These are phyloP conservation scores for Oryza meridionalis DNA, from an alignment of 176 grass and related monocot species.

Conservation along the genomic window DNA sequence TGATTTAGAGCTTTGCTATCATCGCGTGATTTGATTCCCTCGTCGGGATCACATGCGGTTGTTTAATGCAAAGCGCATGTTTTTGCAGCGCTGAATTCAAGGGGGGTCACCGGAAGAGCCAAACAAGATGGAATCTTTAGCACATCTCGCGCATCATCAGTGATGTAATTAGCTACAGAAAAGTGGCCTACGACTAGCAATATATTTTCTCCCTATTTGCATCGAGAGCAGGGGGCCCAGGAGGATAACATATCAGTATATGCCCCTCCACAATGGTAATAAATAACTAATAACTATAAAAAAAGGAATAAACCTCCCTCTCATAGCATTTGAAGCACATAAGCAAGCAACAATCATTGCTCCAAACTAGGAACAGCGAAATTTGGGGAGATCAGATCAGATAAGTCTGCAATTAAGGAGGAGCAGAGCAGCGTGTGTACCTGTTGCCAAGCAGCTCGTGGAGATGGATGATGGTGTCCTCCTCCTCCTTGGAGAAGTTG, in stretches of 20 bases:
- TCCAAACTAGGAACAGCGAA: neutral
- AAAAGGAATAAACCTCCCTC: neutral
- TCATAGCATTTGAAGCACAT: slow-evolving; percentile 29
- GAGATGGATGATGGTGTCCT: slow-evolving; percentile 73
- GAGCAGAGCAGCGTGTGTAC: slow-evolving; percentile 26
- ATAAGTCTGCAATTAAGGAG: neutral
- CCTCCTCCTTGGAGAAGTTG: slow-evolving; percentile 81
- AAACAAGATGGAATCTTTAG: slow-evolving; percentile 49
- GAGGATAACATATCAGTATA: slow-evolving; percentile 33
- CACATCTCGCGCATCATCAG: slow-evolving; percentile 46
- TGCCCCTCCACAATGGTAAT: neutral
- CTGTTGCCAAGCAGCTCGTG: slow-evolving; percentile 82
- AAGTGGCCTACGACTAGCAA: slow-evolving; percentile 34
- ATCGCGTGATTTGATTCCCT: slow-evolving; percentile 47
- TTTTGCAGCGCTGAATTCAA: slow-evolving; percentile 43
- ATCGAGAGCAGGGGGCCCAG: slow-evolving; percentile 27
- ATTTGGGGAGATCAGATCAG: too few relatives aligned
- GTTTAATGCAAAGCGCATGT: slow-evolving; percentile 21
- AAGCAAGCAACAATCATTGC: slow-evolving; percentile 41
- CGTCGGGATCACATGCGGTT: neutral
- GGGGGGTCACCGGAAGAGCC: slow-evolving; percentile 1
- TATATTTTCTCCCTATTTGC: slow-evolving; percentile 3
- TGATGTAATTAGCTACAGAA: slow-evolving; percentile 39
- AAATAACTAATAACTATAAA: too few relatives aligned
- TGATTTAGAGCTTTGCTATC: slow-evolving; percentile 5